phyloP scores from a whole-genome alignment of 2,329 filamentous ascomycete species.

The Madurella mycetomatis region DNA sequence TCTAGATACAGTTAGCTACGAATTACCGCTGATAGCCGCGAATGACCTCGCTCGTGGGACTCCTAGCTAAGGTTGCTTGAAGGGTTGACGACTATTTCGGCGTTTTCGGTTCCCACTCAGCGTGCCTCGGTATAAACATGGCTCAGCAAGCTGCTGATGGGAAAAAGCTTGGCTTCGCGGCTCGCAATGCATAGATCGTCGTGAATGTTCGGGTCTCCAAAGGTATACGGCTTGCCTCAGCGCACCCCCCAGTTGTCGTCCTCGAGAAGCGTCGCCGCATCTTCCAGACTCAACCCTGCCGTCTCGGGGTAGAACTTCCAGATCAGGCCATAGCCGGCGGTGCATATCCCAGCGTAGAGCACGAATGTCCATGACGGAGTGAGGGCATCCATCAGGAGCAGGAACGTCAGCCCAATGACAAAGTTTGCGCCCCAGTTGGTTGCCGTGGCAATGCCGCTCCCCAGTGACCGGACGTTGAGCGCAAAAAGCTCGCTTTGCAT shows the following conservation, averaged over 20 bases:
- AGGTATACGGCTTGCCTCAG: constrained; percentile 27
- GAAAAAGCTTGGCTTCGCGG: constrained; percentile 11
- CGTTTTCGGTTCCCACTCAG: not conserved
- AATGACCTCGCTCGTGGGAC: constrained; percentile 1
- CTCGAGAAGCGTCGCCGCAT: constrained; percentile 66
- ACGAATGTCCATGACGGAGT: constrained; percentile 74
- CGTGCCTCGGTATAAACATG: constrained; percentile 10
- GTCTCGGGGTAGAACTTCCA: constrained; percentile 84
- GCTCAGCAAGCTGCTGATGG: not conserved
- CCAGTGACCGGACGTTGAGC: constrained; percentile 65
- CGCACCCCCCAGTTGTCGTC: constrained; percentile 70
- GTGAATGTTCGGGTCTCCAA: constrained; percentile 10
- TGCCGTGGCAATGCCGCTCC: constrained; percentile 68
- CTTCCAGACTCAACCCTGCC: constrained; percentile 74
- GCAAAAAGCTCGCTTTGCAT: constrained; percentile 93
- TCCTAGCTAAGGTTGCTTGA: not conserved
- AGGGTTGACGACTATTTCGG: not conserved
- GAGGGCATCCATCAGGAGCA: constrained; percentile 77
- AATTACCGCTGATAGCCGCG: constrained; percentile 15
- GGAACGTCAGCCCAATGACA: constrained; percentile 76
- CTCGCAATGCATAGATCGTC: constrained; percentile 7
- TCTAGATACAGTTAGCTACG: not conserved
- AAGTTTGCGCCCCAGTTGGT: constrained; percentile 90
- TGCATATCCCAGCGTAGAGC: constrained; percentile 71
- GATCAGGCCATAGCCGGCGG: constrained; percentile 61